Conservation (phyloP, 2,329 filamentous ascomycete species). For the Macrophomina phaseolina region DNA sequence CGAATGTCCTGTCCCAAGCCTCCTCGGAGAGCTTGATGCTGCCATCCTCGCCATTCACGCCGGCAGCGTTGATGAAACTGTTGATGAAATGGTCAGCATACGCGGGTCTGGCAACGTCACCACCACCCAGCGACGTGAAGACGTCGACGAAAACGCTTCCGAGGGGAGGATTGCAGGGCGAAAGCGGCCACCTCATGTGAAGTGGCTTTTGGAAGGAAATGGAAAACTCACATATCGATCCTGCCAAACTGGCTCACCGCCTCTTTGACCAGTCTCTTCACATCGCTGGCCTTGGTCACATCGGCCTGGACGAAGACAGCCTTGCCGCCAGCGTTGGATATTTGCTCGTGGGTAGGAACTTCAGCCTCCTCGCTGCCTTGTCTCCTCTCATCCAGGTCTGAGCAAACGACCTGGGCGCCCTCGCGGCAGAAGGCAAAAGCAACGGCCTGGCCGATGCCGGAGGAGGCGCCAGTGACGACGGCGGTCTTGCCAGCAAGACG, state of each 20-base stretch:
- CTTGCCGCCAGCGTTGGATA: constrained; percentile 25
- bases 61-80: constrained; percentile 39
- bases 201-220: not conserved
- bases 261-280: constrained; percentile 32
- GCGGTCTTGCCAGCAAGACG: constrained; percentile 33
- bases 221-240: constrained; percentile 38
- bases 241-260: constrained; percentile 40
- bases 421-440: constrained; percentile 15
- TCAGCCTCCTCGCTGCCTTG: constrained; percentile 3
- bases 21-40: constrained; percentile 36
- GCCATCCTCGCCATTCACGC: constrained; percentile 37
- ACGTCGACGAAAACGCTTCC: too few relatives aligned
- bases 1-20: constrained; percentile 38
- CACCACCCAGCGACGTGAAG: constrained; percentile 30
- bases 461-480: constrained; percentile 41
- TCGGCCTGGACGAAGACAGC: constrained; percentile 36
- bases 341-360: constrained; percentile 30
- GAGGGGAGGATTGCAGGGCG: not conserved
- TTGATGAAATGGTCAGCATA: constrained; percentile 28
- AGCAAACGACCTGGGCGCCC: constrained; percentile 34
- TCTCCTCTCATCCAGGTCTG: constrained; percentile 28
- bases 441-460: constrained; percentile 40
- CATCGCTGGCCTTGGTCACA: constrained; percentile 34
- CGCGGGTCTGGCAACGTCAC: constrained; percentile 18
- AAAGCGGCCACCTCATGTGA: constrained; percentile 9